Evolutionary conservation across 2,329 filamentous ascomycete species (phyloP).

Genomic region (Acephala macrosclerotiorum): DNA sequence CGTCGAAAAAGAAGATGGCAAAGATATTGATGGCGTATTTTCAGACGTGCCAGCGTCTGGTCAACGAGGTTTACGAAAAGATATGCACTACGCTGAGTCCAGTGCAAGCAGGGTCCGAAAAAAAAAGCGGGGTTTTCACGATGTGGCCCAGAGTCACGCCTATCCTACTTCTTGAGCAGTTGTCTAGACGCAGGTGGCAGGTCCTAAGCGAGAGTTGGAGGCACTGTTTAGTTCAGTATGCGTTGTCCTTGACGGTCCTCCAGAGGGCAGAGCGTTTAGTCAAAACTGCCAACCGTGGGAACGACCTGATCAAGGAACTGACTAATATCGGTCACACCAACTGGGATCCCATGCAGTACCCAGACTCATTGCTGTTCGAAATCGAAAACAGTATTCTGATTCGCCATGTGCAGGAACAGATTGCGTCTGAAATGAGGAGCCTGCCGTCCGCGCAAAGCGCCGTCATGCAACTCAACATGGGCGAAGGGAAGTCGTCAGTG

Average conservation of each 20-base stretch:
- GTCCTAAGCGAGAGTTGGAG: conserved; percentile 27
- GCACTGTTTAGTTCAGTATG: conserved; percentile 26
- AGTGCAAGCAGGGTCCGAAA: too few relatives aligned
- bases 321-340: conserved; percentile 61
- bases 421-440: conserved; percentile 62
- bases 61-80: too few relatives aligned
- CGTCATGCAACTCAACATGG: conserved; percentile 75
- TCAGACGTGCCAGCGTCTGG: too few relatives aligned
- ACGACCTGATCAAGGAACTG: conserved; percentile 51
- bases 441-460: conserved; percentile 52
- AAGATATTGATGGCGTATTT: too few relatives aligned
- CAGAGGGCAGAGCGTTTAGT: conserved; percentile 48
- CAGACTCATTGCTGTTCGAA: conserved; percentile 70
- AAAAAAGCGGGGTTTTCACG: too few relatives aligned
- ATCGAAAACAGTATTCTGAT: conserved; percentile 69
- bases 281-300: conserved; percentile 26
- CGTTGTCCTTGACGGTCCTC: conserved; percentile 28
- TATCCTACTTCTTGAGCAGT: conserved; percentile 14
- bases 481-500: conserved; percentile 73
- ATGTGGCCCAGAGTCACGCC: conserved; percentile 27
- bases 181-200: neutral
- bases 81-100: too few relatives aligned
- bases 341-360: conserved; percentile 59
- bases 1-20: too few relatives aligned
- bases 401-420: conserved; percentile 54